These are phyloP conservation scores for Podila epigama DNA, from an alignment of 192 early-diverging fungal species.

Conservation along the genomic window DNA sequence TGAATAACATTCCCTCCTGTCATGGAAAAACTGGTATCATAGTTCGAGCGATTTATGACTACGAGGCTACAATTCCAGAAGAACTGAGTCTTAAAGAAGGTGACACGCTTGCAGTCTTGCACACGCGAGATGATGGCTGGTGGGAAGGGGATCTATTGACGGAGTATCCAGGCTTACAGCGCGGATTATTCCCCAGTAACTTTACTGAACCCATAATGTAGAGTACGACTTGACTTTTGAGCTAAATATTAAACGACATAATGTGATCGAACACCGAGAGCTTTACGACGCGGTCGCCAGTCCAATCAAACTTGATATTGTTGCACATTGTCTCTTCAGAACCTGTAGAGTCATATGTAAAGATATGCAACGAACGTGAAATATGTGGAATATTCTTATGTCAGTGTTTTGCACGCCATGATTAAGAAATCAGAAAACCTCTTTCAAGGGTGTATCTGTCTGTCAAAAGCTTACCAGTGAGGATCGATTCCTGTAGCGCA, in stretches of 20 bases:
- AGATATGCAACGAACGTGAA: background rate
- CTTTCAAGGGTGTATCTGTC: background rate
- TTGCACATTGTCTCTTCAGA: slow-evolving; percentile 39
- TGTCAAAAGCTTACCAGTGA: slow-evolving; percentile 16
- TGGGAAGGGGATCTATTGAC: slow-evolving; percentile 59
- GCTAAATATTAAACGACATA: slow-evolving; percentile 68
- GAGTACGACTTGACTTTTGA: background rate
- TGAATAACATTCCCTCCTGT: no score
- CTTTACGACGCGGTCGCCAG: slow-evolving; percentile 55
- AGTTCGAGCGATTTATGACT: slow-evolving; percentile 56
- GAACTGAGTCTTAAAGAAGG: slow-evolving; percentile 59
- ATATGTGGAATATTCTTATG: background rate
- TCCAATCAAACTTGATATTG: slow-evolving; percentile 59
- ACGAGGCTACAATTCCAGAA: slow-evolving; percentile 52
- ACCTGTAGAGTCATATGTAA: slow-evolving; percentile 16
- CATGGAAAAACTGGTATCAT: no score
- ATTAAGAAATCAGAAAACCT: background rate
- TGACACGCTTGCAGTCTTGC: slow-evolving; percentile 55
- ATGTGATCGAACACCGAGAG: slow-evolving; percentile 57
- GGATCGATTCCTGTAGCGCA: slow-evolving; percentile 42
- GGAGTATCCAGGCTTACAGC: slow-evolving; percentile 13
- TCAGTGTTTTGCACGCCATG: background rate
- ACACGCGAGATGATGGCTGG: slow-evolving; percentile 62
- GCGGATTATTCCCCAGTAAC: slow-evolving; percentile 54
- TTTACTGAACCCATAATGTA: slow-evolving; percentile 38